Evolutionary conservation across 352 stramenopile species (phyloP).

Genomic region (Blastocystis sp.): DNA sequence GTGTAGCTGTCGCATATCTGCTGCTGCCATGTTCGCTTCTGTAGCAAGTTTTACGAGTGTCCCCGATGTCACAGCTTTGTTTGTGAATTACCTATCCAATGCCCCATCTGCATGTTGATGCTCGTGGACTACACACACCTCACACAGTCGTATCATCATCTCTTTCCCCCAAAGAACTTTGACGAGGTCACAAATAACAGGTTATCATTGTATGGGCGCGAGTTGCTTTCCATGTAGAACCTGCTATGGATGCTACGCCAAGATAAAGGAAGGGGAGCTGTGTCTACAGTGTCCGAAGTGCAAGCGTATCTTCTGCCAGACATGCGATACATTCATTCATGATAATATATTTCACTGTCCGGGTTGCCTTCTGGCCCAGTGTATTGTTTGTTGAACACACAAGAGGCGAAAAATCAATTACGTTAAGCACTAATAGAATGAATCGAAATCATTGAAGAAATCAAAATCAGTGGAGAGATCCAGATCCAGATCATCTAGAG

Average conservation of each 20-base stretch:
- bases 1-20: constrained; percentile 8
- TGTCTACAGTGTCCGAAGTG: constrained; percentile 49
- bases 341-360: constrained; percentile 54
- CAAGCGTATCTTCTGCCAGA: constrained; percentile 9
- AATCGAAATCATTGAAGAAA: constrained; percentile 43
- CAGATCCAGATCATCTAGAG: constrained; percentile 5
- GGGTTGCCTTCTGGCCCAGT: neutral
- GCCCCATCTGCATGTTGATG: constrained; percentile 18
- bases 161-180: constrained; percentile 25
- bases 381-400: neutral
- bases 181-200: neutral
- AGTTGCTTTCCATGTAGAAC: neutral
- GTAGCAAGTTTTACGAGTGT: constrained; percentile 15
- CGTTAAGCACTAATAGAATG: constrained; percentile 29
- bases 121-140: constrained; percentile 32
- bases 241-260: constrained; percentile 20
- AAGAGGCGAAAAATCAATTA: neutral
- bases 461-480: constrained; percentile 1
- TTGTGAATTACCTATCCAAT: constrained; percentile 15
- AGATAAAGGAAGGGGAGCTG: neutral
- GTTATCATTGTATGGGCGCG: neutral
- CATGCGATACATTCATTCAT: constrained; percentile 21
- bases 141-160: constrained; percentile 38
- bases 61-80: constrained; percentile 15
- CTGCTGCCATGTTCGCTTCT: constrained; percentile 11